Evolutionary conservation across 2,329 filamentous ascomycete genomes (phyloP).

Genomic region (Helotiales sp.): DNA sequence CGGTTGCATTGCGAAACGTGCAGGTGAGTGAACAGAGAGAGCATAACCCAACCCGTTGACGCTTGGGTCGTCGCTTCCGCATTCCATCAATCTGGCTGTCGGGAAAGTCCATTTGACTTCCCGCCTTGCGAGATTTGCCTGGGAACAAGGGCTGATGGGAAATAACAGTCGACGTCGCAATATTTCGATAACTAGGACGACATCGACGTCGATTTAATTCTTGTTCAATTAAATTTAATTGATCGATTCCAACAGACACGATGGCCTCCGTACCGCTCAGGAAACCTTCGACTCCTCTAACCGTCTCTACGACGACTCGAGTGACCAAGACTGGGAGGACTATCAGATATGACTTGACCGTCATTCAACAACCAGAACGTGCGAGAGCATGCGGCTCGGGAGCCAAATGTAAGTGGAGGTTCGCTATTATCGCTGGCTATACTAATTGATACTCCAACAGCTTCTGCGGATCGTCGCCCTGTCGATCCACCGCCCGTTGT

Average conservation of each 20-base stretch:
- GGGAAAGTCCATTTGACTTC: conserved; percentile 20
- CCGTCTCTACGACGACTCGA: neutral
- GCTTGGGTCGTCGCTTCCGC: conserved; percentile 25
- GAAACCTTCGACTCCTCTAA: neutral
- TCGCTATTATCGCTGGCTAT: conserved; percentile 14
- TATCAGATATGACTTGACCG: conserved; percentile 80
- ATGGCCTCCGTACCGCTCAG: conserved; percentile 2
- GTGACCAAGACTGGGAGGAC: conserved; percentile 58
- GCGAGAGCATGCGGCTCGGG: conserved; percentile 94
- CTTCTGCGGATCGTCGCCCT: conserved; percentile 34
- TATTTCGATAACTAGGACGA: conserved; percentile 7
- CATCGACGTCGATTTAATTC: neutral
- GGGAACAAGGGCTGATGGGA: conserved; percentile 9
- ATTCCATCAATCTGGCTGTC: conserved; percentile 23
- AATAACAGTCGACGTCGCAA: conserved; percentile 4
- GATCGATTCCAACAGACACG: neutral
- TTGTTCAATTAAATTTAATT: neutral
- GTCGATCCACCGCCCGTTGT: conserved; percentile 79
- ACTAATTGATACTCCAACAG: conserved; percentile 24
- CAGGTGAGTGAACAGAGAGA: conserved; percentile 16
- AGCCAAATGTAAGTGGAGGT: conserved; percentile 77
- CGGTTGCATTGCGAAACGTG: conserved; percentile 11
- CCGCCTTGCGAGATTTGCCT: conserved; percentile 15
- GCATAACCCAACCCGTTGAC: conserved; percentile 21
- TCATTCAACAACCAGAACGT: conserved; percentile 93